These are phyloP conservation scores for Beta lomatogona DNA, from an alignment of 179 eudicot species.

Conservation along the genomic window DNA sequence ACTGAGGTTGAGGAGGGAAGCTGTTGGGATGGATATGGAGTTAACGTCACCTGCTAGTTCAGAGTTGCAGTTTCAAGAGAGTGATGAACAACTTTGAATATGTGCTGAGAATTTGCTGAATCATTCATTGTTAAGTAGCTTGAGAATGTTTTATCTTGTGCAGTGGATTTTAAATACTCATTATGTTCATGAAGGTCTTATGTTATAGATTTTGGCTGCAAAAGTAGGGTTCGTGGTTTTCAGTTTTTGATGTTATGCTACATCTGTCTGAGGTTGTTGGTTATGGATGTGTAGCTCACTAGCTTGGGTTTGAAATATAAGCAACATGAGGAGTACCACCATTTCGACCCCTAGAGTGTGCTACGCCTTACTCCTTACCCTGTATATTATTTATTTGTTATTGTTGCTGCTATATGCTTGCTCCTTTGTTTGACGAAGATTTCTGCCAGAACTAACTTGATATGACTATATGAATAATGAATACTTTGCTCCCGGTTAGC, in stretches of 20 bases:
- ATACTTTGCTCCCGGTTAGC: background rate
- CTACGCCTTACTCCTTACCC: background rate
- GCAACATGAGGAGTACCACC: too few species aligned
- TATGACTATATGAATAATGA: background rate
- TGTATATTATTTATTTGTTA: background rate
- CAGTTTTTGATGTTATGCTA: background rate
- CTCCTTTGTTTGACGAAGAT: background rate
- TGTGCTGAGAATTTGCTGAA: background rate
- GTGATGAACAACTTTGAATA: conserved; percentile 8
- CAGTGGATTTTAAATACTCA: background rate
- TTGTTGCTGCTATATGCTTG: background rate
- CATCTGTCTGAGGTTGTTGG: background rate
- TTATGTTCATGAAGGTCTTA: conserved; percentile 4
- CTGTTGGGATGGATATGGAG: conserved; percentile 49
- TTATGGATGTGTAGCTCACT: background rate
- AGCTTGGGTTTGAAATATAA: background rate
- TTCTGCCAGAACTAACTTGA: background rate
- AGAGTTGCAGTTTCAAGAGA: conserved; percentile 17
- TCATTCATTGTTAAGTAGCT: too few species aligned
- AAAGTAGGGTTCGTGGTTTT: background rate
- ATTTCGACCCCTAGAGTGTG: background rate
- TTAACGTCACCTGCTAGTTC: conserved; percentile 31
- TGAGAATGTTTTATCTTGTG: background rate
- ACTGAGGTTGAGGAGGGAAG: conserved; percentile 45
- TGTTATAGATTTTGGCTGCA: background rate